Base-by-base conservation (phyloP, 495 filamentous ascomycete genomes). In the Penicillium pancosmium region DNA sequence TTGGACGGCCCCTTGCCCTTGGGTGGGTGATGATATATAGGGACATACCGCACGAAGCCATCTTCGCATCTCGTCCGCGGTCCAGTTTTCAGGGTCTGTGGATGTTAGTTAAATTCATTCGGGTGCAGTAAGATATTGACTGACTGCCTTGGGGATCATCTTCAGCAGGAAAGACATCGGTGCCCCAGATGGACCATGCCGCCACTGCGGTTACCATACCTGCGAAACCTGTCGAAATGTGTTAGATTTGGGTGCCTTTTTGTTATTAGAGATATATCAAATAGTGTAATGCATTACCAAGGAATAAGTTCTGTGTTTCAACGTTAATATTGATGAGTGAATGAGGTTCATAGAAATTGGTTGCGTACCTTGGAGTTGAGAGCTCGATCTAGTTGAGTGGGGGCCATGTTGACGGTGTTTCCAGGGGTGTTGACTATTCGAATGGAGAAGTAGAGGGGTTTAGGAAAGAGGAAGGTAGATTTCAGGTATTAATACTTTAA, bases 151-250 rank as follows among this genome's bases (percentile, higher is more conserved):
- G 88, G n/a, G 92, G 92, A 70, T 95, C 92, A 25, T 73, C 60
- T 52, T 85, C 73, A 0, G 78, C 64, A 1, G 91, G 91, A 61
- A 96, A 92, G 61, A 96, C 81, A 57, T 91, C 90, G 25, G 84
- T 81, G 52, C 90, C 89, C 88, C 88, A 91, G 59, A 96, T 95
- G 3, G 87, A 82, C 86, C 88, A 96, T 16, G 82, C 88, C 6
- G 92, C 88, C 7, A 89, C 92, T 3, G 89, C 91, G 3, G 91
- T 89, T 43, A 97, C 86, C 61, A 96, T 84, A 21, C 90, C 91
- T 15, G 89, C 83, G 70, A 96, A 97, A 1, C 77, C 79, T 80
- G 58, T 7, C 33, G 47, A 33, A 44, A 41, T 51, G 52, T 55
- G 54, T 65, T 65, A 65, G 55, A 60, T 36, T 13, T 52, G 38